Evolutionary conservation across 2,329 filamentous ascomycete genomes (phyloP), one percentile per base, ranked within the genome.

Genomic region (Colletotrichum camelliae): DNA sequence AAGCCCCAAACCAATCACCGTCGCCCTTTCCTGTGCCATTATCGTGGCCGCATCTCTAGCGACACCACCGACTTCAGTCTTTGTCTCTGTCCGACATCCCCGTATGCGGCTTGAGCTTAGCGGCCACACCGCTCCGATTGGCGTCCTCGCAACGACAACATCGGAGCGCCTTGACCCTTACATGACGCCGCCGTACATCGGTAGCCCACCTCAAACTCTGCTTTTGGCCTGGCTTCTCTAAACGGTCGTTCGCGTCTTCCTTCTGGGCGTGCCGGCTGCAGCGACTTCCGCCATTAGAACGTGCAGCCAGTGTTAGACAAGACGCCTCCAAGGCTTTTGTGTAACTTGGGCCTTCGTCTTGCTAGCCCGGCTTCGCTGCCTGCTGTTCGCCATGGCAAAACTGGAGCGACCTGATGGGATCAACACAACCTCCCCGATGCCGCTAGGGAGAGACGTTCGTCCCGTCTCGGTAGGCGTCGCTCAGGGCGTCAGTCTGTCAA

Each of bases 371-470:
- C 43, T 13, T 52, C n/a, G 43, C 43, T 52, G 43, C 43, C 43
- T 52, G 43, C 43, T 52, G n/a, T 52, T 52, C 58, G 29, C 29
- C 67, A 48, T 70, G 35, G 27, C 58, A 35, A 66, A 64, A 65
- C 37, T 61, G 60, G 67, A 71, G 72, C 57, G 33, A 33, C n/a
- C 48, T 68, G 33, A 31, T 43, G 69, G 39, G 69, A 75, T 75
- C 55, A 75, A 67, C 64, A 62, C 31, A 57, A 72, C 61, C 12
- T 31, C 35, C 33, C 72, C 37, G 29, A 70, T 65, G 58, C 27
- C 65, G 66, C 70, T 70, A 76, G 66, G 60, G 60, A 74, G 71
- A 75, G 71, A 76, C 74, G 71, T 76, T 75, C 72, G 71, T 76
- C 71, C 74, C 71, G 71, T 76, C 71, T 71, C 74, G 70, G 70